A percentile compares a stretch with the other conserved stretches of the same genome.
phyloP scores from a whole-genome alignment of 1,284 basidiomycete species.

The Rhodotorula sp. region DNA sequence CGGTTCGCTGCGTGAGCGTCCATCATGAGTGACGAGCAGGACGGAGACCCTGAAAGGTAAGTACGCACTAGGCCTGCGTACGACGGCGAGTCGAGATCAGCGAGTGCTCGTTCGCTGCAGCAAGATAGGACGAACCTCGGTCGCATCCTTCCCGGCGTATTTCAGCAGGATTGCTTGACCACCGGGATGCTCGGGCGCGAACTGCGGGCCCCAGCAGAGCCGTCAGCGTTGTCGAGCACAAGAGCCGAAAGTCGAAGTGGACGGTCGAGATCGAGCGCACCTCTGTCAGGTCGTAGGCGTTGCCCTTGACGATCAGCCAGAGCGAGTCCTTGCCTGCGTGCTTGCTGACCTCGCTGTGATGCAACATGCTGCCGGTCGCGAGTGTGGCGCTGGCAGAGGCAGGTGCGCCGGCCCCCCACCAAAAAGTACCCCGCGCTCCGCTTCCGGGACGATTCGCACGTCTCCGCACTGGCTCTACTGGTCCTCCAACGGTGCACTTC shows the following conservation, averaged over 20 bases:
- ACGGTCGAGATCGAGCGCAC: background rate
- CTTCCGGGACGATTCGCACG: background rate
- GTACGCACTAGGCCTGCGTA: slow-evolving; percentile 17
- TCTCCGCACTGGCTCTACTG: background rate
- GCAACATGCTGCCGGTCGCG: slow-evolving; percentile 1
- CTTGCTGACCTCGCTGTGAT: slow-evolving; percentile 61
- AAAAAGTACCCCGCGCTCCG: background rate
- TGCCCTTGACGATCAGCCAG: slow-evolving; percentile 71
- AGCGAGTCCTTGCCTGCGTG: slow-evolving; percentile 59
- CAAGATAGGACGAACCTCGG: slow-evolving; percentile 46
- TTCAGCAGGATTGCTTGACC: slow-evolving; percentile 73
- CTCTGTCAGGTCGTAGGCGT: slow-evolving; percentile 45
- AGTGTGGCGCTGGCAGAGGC: background rate
- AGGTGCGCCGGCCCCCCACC: background rate
- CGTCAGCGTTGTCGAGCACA: background rate
- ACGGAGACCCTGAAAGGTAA: fast-evolving
- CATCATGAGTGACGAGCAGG: slow-evolving; percentile 3
- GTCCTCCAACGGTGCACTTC: too few relatives aligned
- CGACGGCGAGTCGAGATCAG: background rate
- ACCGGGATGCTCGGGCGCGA: slow-evolving; percentile 67
- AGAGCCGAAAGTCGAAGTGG: background rate
- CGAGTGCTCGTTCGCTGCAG: background rate
- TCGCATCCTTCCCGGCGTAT: slow-evolving; percentile 77
- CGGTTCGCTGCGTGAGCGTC: slow-evolving; percentile 50
- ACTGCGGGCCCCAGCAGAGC: background rate